Conservation (phyloP, 441 rosid species). For the Dalechampia spathulata region DNA sequence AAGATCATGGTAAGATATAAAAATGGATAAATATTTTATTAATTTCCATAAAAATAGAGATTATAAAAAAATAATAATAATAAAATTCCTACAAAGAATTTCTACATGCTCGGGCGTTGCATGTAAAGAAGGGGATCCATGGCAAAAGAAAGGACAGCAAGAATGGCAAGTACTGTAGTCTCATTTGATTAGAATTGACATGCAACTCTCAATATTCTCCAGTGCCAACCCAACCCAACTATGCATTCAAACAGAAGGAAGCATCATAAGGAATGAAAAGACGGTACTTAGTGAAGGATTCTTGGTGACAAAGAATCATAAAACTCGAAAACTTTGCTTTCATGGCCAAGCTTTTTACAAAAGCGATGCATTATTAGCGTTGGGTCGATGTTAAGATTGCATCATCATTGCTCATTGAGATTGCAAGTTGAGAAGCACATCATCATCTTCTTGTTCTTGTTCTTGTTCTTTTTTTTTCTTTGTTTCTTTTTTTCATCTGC, state of each 20-base stretch:
- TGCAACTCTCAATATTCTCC: slow-evolving; percentile 12
- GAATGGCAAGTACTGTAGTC: not conserved
- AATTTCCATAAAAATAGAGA: too few species aligned
- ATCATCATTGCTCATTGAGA: slow-evolving; percentile 4
- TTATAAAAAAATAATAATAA: too few species aligned
- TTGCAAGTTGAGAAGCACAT: slow-evolving; percentile 17
- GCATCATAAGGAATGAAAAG: slow-evolving; percentile 10
- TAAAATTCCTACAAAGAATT: too few species aligned
- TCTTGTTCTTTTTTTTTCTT: too few species aligned
- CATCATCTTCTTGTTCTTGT: not conserved
- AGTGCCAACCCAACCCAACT: slow-evolving; percentile 3
- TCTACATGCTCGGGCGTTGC: too few species aligned
- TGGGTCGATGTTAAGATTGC: not conserved
- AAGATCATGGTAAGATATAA: too few species aligned
- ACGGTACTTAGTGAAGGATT: too few species aligned
- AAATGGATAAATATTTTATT: too few species aligned
- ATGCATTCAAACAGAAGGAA: slow-evolving; percentile 4
- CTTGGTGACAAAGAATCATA: slow-evolving; percentile 1
- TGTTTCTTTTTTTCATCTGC: too few species aligned
- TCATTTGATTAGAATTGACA: not conserved
- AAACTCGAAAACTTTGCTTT: slow-evolving; percentile 1
- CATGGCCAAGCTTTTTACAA: not conserved
- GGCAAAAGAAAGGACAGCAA: too few species aligned
- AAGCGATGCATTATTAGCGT: not conserved
- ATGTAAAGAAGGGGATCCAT: not conserved